These are phyloP conservation scores for Penicillium sp. DNA, from an alignment of 2,329 filamentous ascomycete species.

Conservation along the genomic window DNA sequence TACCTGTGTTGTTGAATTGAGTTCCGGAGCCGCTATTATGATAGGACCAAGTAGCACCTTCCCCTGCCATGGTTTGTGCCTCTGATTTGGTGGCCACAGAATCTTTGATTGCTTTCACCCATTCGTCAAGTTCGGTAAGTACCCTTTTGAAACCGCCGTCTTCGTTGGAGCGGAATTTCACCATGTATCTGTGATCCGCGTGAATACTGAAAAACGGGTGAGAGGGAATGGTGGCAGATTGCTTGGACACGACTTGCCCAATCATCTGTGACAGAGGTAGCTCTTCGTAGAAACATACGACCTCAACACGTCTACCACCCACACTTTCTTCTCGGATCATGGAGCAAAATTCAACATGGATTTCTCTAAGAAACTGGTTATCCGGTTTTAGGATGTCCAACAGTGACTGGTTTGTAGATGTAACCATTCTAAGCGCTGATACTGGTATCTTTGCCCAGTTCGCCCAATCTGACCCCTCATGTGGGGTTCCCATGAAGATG, in stretches of 20 bases:
- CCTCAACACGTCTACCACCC: not conserved
- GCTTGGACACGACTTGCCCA: not conserved
- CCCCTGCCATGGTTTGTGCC: too few relatives aligned
- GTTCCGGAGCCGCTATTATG: too few relatives aligned
- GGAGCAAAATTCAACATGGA: not conserved
- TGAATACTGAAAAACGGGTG: too few relatives aligned
- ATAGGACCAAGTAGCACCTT: too few relatives aligned
- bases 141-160: too few relatives aligned
- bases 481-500: conserved; percentile 37
- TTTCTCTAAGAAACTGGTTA: not conserved
- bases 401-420: conserved; percentile 12
- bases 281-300: not conserved
- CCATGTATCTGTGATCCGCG: too few relatives aligned
- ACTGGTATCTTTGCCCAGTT: conserved; percentile 31
- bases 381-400: not conserved
- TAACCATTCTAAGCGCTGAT: conserved; percentile 16
- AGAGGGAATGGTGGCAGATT: not conserved
- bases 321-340: not conserved
- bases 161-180: too few relatives aligned
- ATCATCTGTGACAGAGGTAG: not conserved
- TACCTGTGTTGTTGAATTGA: too few relatives aligned
- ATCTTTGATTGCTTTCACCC: too few relatives aligned
- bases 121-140: conserved; percentile 12
- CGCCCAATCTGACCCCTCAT: conserved; percentile 31
- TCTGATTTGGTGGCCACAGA: too few relatives aligned